phyloP scores from a whole-genome alignment of 2,329 filamentous ascomycete species.

The Colletotrichum ledebouriae region DNA sequence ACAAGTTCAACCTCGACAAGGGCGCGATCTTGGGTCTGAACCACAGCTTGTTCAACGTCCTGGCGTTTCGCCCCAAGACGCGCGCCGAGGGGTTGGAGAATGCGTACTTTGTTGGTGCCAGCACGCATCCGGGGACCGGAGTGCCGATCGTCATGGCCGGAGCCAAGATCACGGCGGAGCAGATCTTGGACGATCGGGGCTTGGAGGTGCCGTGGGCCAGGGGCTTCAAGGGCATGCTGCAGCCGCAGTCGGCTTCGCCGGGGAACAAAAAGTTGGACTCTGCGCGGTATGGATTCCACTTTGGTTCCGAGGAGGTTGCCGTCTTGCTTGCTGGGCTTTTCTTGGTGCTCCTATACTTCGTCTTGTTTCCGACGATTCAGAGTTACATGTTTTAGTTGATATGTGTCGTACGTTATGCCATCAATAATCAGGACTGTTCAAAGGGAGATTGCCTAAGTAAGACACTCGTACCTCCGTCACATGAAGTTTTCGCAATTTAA shows the following conservation, averaged over 20 bases:
- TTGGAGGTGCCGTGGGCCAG: constrained; percentile 49
- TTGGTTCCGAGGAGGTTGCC: constrained; percentile 42
- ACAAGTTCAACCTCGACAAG: constrained; percentile 79
- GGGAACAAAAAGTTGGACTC: constrained; percentile 32
- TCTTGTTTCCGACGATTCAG: constrained; percentile 18
- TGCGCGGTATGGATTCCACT: constrained; percentile 38
- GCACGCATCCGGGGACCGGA: constrained; percentile 81
- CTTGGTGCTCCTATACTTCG: constrained; percentile 8
- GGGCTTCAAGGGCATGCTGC: constrained; percentile 30
- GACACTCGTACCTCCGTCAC: no score
- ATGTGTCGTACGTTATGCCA: no score
- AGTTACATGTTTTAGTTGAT: neutral
- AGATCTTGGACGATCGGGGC: constrained; percentile 55
- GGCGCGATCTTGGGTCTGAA: constrained; percentile 80
- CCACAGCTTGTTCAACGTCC: constrained; percentile 81
- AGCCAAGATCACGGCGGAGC: constrained; percentile 68
- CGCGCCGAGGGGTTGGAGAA: constrained; percentile 62
- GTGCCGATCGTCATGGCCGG: constrained; percentile 81
- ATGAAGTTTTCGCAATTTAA: no score
- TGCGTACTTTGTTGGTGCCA: constrained; percentile 80
- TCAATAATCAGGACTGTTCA: no score
- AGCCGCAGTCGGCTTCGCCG: constrained; percentile 24
- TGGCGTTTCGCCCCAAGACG: constrained; percentile 74
- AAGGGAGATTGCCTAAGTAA: no score
- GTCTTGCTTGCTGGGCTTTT: constrained; percentile 15